phyloP scores from a whole-genome alignment of 2,329 filamentous ascomycete species.

The Blastomyces emzantsi region DNA sequence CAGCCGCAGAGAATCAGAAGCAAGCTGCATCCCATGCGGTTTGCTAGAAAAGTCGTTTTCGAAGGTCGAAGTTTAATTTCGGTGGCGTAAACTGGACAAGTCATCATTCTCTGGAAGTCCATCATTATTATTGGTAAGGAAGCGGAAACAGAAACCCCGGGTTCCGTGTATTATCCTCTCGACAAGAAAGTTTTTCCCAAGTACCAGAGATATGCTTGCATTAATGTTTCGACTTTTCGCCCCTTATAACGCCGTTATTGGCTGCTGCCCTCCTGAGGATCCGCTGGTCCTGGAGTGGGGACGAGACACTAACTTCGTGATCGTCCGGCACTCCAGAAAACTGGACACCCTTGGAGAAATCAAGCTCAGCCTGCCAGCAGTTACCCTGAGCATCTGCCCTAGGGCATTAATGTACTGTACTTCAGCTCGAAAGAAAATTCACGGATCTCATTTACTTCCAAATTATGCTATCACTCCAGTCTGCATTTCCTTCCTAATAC shows the following conservation, averaged over 20 bases:
- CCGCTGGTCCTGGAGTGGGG: not conserved
- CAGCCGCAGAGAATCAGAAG: not conserved
- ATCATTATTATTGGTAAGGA: not conserved
- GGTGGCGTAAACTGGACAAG: not conserved
- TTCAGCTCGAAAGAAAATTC: not conserved
- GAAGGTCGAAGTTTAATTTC: not conserved
- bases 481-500: not conserved
- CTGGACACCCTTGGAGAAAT: not conserved
- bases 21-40: not conserved
- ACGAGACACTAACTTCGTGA: not conserved
- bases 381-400: too few relatives aligned
- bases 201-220: too few relatives aligned
- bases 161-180: not conserved
- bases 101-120: not conserved
- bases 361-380: not conserved
- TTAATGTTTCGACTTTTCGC: not conserved
- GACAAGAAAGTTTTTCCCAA: too few relatives aligned
- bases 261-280: not conserved
- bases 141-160: not conserved
- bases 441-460: not conserved
- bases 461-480: not conserved
- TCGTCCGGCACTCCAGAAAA: conserved; percentile 1
- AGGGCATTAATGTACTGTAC: not conserved
- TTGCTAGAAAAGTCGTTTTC: not conserved
- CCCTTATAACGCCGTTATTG: not conserved